These are phyloP conservation scores for Hericium erinaceus DNA, from an alignment of 768 basidiomycete genomes.

Conservation along the genomic window DNA sequence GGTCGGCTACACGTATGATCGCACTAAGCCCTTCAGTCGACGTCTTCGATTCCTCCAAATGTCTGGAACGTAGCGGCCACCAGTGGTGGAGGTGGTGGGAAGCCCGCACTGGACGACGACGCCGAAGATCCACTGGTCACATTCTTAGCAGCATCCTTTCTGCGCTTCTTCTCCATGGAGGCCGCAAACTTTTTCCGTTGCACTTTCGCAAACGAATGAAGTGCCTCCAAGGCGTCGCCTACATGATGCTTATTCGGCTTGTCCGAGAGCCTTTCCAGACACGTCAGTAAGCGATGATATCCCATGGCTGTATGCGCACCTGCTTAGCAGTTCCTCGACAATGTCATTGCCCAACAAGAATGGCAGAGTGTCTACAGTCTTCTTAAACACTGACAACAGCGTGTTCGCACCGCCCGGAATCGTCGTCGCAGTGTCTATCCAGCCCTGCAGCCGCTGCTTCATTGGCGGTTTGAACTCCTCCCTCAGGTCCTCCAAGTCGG, in stretches of 20 bases:
- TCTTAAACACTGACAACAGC: slow-evolving; percentile 33
- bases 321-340: slow-evolving; percentile 43
- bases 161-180: background rate
- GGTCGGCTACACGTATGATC: background rate
- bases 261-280: slow-evolving; percentile 35
- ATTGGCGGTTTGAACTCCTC: slow-evolving; percentile 54
- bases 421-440: slow-evolving; percentile 32
- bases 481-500: slow-evolving; percentile 49
- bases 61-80: background rate
- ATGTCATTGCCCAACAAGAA: slow-evolving; percentile 43
- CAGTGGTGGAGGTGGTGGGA: background rate
- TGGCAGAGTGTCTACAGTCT: slow-evolving; percentile 45
- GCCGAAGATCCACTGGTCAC: too few species aligned
- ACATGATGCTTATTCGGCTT: slow-evolving; percentile 45
- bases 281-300: background rate
- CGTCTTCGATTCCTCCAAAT: background rate
- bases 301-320: slow-evolving; percentile 27
- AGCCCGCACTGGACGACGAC: too few species aligned
- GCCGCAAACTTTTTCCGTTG: slow-evolving; percentile 34
- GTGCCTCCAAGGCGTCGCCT: slow-evolving; percentile 38
- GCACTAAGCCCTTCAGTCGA: background rate
- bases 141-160: background rate
- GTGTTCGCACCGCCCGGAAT: slow-evolving; percentile 31
- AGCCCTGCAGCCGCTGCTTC: slow-evolving; percentile 48
- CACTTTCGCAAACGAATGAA: slow-evolving; percentile 39